Base-by-base conservation (phyloP, 306 rosid genomes). In the Sicyos edulis region DNA sequence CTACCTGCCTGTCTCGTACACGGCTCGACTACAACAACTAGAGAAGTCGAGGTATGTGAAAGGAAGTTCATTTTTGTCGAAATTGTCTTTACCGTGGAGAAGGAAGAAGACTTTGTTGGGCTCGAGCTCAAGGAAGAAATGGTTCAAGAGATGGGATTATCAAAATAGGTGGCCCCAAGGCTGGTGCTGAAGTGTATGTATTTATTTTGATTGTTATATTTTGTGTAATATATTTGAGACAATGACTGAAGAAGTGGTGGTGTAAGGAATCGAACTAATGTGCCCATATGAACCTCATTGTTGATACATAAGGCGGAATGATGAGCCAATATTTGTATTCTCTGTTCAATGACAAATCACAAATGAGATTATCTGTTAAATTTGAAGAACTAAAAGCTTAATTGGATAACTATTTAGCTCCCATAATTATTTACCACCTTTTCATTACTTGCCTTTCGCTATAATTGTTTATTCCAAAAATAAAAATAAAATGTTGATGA, bases 81-180 rank as follows among this genome's bases (percentile, higher is more conserved):
- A 74, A 73, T 13, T 88, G 15, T 3, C 67, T 37, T 74, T 78
- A 20, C 16, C 29, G 11, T 63, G 80, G 42, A 81, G 64, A 75
- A 74, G 70, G 29, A 88, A 78, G 78, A 29, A 76, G 75, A 26
- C 16, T 10, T n/a, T 44, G 5, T 68, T 82, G 20, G 89, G 88
- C 21, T 75, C 77, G 0, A 77, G 44, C 40, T 51, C 76, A 1
- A 85, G 60, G 81, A 88, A 56, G 64, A 80, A 14, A 56, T 79
- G 87, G 86, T 11, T 84, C 65, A 89, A 87, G 0, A 83, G 75
- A 54, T 54, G 79, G 63, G 87, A 92, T 78, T 80, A 75, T 76
- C 72, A 52, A n/a, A 83, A 77, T 8, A 86, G 87, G 78, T 89
- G 92, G 95, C 92, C 97, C 70, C 79, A 87, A 8, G 95, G 96